These are phyloP conservation scores for Limonium bicolor DNA, from an alignment of 148 eudicot genomes.

Conservation along the genomic window DNA sequence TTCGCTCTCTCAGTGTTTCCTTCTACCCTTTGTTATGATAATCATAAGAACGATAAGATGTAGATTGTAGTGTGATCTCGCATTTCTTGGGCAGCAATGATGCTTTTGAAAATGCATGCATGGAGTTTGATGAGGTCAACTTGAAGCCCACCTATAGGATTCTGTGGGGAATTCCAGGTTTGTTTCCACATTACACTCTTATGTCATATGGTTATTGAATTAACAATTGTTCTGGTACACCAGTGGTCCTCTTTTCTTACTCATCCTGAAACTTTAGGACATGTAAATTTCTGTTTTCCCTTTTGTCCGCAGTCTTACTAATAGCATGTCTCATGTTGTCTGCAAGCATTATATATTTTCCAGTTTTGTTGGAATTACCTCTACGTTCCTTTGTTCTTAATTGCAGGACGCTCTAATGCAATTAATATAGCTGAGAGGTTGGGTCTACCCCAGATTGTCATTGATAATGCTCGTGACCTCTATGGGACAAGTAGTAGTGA, in stretches of 20 bases:
- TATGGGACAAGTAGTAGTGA: constrained; percentile 88
- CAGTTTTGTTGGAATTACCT: constrained; percentile 66
- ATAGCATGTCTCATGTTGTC: too few species aligned
- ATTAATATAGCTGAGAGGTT: constrained; percentile 90
- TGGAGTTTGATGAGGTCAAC: constrained; percentile 97
- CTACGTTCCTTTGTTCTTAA: constrained; percentile 1
- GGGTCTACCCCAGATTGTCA: constrained; percentile 44
- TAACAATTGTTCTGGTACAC: too few species aligned
- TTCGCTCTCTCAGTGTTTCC: too few species aligned
- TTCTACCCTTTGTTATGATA: too few species aligned
- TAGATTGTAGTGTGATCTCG: not conserved
- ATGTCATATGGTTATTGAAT: too few species aligned
- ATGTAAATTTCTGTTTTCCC: too few species aligned
- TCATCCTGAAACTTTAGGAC: too few species aligned
- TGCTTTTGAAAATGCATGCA: constrained; percentile 90
- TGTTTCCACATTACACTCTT: too few species aligned
- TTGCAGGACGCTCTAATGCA: constrained; percentile 94
- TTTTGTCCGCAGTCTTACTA: too few species aligned
- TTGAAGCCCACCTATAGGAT: constrained; percentile 91
- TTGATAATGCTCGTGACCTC: constrained; percentile 55
- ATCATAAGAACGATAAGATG: too few species aligned
- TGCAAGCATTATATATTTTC: too few species aligned
- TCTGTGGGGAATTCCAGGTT: constrained; percentile 98
- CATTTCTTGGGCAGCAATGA: constrained; percentile 39
- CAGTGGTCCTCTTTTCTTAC: too few species aligned